Evolutionary conservation across 129 eudicot genomes (phyloP), one percentile per base, ranked within the genome.

Genomic region (Flaveria sonorensis): DNA sequence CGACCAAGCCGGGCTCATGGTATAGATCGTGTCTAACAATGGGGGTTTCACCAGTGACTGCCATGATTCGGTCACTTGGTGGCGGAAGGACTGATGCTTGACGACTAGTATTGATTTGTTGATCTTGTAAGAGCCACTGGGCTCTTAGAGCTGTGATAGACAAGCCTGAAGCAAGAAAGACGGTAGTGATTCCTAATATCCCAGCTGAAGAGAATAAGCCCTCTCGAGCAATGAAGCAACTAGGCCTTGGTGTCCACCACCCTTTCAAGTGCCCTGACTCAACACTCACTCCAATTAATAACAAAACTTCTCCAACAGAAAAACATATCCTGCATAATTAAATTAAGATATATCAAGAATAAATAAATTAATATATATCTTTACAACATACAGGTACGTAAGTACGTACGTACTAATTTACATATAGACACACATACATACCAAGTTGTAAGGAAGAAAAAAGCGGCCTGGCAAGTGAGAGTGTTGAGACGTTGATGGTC

Each of bases 381-480:
- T 30, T 30, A 30, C 50, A 45, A 11, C 11, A 45, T 36, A 36
- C 40, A 36, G 7, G 40, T 5, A 32, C 39, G 0, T 32, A 43
- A 1, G 26, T 24, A 42, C 23, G 19, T 45, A 57, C 85, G 4
- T 90, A 93, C 98, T 97, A 93, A 42, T 24, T 24, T 24, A 24
- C 1, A 26, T 26, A 26, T 2, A 28, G 0, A 10, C 3, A 10
- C 3, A 45, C 23, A 36, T 46, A 57, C 85, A 8, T 90, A 93
- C 98, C 98, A 93, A 32, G 98, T 93, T 13, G 97, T 74, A 40
- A 90, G 64, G 79, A 93, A 93, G 88, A 93, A 93, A 79, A 90
- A 86, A 5, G 88, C 97, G 14, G 97, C 98, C 84, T 89, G 98
- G 88, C 98, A 89, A 0, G 90, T 77, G 70, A 93, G 88, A 53